Percentiles rank a stretch among this genome's conserved stretches.
These are phyloP conservation scores for Hypoxylon rickii DNA, from an alignment of 495 filamentous ascomycete genomes.

Conservation along the genomic window DNA sequence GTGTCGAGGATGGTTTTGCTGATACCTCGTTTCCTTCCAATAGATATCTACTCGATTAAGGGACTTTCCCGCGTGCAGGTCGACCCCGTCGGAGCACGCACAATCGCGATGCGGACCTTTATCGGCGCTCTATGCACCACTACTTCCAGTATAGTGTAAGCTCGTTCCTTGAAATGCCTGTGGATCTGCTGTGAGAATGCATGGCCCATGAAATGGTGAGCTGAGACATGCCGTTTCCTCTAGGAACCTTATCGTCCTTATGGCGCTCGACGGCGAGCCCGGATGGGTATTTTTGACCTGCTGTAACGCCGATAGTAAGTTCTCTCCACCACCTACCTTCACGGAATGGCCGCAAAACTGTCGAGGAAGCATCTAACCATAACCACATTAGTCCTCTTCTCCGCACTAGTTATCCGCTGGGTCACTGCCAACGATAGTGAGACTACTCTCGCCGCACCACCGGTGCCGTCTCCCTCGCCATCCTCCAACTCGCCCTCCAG, in stretches of 20 bases:
- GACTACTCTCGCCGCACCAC: constrained; percentile 1
- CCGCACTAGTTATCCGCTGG: constrained; percentile 58
- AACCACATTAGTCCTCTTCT: constrained; percentile 53
- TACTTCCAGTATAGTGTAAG: constrained; percentile 52
- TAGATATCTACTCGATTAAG: constrained; percentile 49
- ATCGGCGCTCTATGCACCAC: constrained; percentile 55
- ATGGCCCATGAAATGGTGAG: neutral
- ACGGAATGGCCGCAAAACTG: neutral
- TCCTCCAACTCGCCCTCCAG: neutral
- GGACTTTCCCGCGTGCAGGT: constrained; percentile 38
- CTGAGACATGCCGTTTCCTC: neutral
- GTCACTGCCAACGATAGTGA: constrained; percentile 54
- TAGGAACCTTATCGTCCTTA: constrained; percentile 57
- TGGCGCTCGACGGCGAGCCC: constrained; percentile 56
- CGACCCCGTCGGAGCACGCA: constrained; percentile 41
- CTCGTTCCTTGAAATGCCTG: neutral
- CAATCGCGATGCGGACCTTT: constrained; percentile 53
- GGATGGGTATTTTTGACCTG: constrained; percentile 62
- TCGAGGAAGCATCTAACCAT: neutral
- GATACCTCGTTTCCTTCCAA: neutral
- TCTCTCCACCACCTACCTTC: neutral
- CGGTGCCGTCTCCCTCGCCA: neutral
- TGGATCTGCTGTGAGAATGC: no score
- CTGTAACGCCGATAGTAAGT: constrained; percentile 58
- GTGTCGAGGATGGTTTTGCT: neutral